Evolutionary conservation across 495 filamentous ascomycete species (phyloP).

Genomic region (Umbilicaria muhlenbergii): DNA sequence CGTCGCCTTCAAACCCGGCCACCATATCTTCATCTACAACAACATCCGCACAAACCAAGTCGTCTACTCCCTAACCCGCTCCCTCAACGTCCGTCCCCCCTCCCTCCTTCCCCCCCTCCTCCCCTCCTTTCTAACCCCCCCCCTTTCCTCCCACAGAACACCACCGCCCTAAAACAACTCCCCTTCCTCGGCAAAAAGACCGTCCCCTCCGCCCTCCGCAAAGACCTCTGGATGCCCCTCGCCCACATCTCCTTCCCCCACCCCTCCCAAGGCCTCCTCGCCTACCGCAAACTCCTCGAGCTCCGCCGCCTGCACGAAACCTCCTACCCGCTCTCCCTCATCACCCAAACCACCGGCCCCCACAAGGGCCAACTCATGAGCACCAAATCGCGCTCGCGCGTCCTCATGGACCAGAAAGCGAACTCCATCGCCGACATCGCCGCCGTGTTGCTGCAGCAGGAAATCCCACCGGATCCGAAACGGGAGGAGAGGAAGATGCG

Average conservation of each 20-base stretch:
- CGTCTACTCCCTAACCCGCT: conserved; percentile 58
- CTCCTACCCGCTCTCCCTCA: conserved; percentile 38
- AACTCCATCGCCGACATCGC: conserved; percentile 79
- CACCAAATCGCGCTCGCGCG: conserved; percentile 41
- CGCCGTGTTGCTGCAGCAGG: conserved; percentile 38
- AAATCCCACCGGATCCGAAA: neutral
- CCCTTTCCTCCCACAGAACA: conserved; percentile 31
- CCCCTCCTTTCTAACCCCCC: neutral
- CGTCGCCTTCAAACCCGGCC: conserved; percentile 31
- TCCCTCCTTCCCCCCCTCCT: neutral
- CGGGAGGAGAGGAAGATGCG: conserved; percentile 19
- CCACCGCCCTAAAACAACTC: conserved; percentile 55
- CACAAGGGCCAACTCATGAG: conserved; percentile 28
- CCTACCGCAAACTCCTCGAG: conserved; percentile 71
- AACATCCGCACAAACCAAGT: conserved; percentile 71
- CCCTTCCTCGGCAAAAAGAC: conserved; percentile 86
- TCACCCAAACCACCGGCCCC: conserved; percentile 27
- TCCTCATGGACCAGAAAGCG: conserved; percentile 77
- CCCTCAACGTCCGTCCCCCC: conserved; percentile 43
- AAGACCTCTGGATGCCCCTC: conserved; percentile 82
- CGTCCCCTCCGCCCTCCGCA: conserved; percentile 58
- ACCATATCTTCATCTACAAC: conserved; percentile 68
- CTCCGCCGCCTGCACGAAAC: conserved; percentile 56
- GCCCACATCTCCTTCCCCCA: conserved; percentile 58
- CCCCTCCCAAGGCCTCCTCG: conserved; percentile 48